Conservation (phyloP, 331 rosid species). For the Malus hybrid region DNA sequence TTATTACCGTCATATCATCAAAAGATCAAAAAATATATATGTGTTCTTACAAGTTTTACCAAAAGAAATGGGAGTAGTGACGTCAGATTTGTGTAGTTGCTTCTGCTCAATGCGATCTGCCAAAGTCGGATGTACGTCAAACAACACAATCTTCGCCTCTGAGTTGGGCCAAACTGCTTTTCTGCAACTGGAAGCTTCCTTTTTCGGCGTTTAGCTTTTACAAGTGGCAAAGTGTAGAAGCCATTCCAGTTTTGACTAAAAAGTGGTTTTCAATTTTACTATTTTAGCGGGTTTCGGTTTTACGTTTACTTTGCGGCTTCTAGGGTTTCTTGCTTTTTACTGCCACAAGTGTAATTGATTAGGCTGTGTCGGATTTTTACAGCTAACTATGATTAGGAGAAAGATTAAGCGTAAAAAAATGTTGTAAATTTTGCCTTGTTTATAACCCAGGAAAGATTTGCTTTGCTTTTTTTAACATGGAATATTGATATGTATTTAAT, state of each 20-base stretch:
- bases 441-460: too few species aligned
- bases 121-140: background rate
- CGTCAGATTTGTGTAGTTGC: background rate
- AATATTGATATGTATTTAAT: too few species aligned
- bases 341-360: background rate
- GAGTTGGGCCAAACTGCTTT: background rate
- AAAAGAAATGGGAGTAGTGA: background rate
- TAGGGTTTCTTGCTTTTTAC: background rate
- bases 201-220: background rate
- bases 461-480: too few species aligned
- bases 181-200: background rate
- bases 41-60: too few species aligned
- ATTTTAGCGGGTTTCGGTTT: too few species aligned
- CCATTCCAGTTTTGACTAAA: background rate
- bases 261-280: too few species aligned
- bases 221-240: background rate
- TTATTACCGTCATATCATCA: background rate
- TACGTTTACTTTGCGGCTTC: background rate
- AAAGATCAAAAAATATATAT: background rate
- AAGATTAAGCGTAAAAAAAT: background rate
- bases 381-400: too few species aligned
- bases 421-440: background rate
- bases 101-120: background rate
- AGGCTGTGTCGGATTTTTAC: background rate
- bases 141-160: background rate